Evolutionary conservation across 345 rosid species (phyloP).

Genomic region (Citrus glauca): DNA sequence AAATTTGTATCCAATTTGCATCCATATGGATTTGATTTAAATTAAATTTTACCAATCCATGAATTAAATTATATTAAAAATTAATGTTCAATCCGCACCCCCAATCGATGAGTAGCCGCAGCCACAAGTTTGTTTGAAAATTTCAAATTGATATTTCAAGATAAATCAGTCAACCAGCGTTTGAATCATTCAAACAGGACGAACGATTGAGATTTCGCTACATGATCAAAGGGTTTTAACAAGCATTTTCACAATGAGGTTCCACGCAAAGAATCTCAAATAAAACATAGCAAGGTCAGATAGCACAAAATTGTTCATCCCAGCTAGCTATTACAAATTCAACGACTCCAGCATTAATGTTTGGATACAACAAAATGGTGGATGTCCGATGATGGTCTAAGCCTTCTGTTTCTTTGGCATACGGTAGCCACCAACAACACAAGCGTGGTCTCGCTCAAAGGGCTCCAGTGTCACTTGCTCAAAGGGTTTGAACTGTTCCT

Average conservation of each 20-base stretch:
- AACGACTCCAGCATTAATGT: no score
- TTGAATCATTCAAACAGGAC: neutral
- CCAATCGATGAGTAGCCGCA: no score
- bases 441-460: slow-evolving; percentile 94
- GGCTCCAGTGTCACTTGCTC: slow-evolving; percentile 97
- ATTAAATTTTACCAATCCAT: no score
- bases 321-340: neutral
- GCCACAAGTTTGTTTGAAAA: no score
- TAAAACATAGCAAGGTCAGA: neutral
- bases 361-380: neutral
- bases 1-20: rapidly evolving
- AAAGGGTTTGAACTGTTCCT: slow-evolving; percentile 78
- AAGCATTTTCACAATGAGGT: neutral
- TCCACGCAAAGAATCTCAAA: no score
- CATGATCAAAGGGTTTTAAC: neutral
- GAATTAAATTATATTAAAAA: no score
- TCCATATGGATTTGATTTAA: rapidly evolving
- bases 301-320: neutral
- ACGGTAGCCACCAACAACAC: slow-evolving; percentile 86
- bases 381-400: neutral
- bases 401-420: slow-evolving; percentile 79
- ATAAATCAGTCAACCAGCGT: neutral
- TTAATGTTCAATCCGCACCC: no score
- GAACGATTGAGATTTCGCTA: neutral
- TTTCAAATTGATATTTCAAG: no score